Evolutionary conservation across 805 yeast genomes (phyloP), one percentile per base, ranked within the genome.

Genomic region (Kodamaea lidongshanica): DNA sequence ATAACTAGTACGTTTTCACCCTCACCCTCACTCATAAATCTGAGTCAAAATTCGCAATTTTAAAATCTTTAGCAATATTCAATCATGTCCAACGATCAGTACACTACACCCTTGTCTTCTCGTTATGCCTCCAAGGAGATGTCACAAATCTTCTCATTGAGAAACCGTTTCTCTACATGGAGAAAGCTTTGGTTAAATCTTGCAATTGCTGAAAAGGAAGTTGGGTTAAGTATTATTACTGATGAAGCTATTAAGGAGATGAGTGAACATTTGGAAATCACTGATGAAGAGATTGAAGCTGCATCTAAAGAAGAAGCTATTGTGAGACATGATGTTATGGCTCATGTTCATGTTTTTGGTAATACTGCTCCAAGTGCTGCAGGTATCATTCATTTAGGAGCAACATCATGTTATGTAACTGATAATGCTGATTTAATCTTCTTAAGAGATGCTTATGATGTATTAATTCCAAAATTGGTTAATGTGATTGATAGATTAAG

Each of bases 261-360:
- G 86, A 63, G 72, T 41, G 55, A 67, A 13, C 81, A 92, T 58
- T 66, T 89, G 49, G 72, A 60, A 29, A 87, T 92, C 63, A 79
- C 96, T 6, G 96, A 89, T 56, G 94, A 84, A 46, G 97, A 94
- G 52, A 86, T 92, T 41, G 86, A 70, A 35, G 82, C 69, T 35
- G 97, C 98, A 25, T 67, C 88, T 35, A 76, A 74, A 45, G 96
- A 92, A 65, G 98, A 92, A 63, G 95, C 97, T 31, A 87, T 82
- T 57, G 97, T 92, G 35, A 83, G 98, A 68, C 98, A 92, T 61
- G 98, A 92, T 56, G 98, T 92, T 47, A 92, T 92, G 98, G 95
- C 97, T 34, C 98, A 92, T 49, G 98, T 92, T 34, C 98, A 92
- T 55, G 84, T 81, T 35, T 92, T 83, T 56, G 98, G 98, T 44